Evolutionary conservation across 1,284 basidiomycete species (phyloP).

Genomic region (Phellopilus nigrolimitatus): DNA sequence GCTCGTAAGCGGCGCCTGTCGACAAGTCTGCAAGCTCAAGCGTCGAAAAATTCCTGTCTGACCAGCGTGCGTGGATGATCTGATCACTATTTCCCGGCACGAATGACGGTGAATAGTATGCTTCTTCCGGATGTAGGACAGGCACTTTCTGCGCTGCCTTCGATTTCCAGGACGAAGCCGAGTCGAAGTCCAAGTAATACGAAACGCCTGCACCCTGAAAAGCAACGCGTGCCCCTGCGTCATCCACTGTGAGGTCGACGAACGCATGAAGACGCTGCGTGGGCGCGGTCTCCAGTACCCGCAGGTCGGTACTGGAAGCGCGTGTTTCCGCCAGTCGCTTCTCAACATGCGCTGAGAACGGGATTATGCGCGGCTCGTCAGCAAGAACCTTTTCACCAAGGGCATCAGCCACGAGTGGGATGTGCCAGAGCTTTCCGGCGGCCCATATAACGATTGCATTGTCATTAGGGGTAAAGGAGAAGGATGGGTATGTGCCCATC

Average conservation of each 20-base stretch:
- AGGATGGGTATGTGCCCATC: conserved; percentile 73
- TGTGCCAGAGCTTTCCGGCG: conserved; percentile 57
- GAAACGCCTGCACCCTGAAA: conserved; percentile 53
- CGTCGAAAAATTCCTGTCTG: conserved; percentile 53
- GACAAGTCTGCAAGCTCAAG: conserved; percentile 59
- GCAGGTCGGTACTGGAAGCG: conserved; percentile 40
- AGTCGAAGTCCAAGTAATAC: conserved; percentile 43
- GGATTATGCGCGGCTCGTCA: conserved; percentile 42
- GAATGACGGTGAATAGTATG: conserved; percentile 68
- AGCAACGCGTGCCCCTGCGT: conserved; percentile 43
- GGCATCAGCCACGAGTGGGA: conserved; percentile 49
- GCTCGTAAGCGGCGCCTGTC: conserved; percentile 40
- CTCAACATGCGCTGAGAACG: conserved; percentile 57
- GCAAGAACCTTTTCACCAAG: conserved; percentile 44
- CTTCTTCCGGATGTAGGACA: conserved; percentile 37
- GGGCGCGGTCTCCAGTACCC: conserved; percentile 47
- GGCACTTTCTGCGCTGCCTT: conserved; percentile 39
- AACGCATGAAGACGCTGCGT: conserved; percentile 56
- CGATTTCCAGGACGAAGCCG: conserved; percentile 22
- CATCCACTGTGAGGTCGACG: conserved; percentile 52
- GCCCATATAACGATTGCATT: conserved; percentile 69
- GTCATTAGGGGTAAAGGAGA: conserved; percentile 58
- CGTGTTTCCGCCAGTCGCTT: conserved; percentile 59
- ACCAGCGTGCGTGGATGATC: conserved; percentile 64
- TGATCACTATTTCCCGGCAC: conserved; percentile 45